A percentile compares a stretch with the other conserved stretches of the same genome.
Conservation (phyloP, 306 rosid species). For the Aeschynomene evenia region DNA sequence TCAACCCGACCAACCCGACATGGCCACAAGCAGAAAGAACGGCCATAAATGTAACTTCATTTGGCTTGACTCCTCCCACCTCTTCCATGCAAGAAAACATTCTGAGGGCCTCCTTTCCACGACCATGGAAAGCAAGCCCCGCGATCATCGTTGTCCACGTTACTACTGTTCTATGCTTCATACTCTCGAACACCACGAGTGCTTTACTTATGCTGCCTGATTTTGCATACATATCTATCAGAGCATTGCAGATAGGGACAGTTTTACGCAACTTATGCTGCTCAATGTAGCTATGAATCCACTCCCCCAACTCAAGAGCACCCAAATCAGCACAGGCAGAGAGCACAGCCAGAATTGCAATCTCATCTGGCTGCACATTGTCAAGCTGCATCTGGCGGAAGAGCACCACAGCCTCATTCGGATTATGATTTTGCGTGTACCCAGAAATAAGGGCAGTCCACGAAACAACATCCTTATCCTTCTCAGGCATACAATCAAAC, state of each 20-base stretch:
- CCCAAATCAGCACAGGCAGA: slow-evolving; percentile 76
- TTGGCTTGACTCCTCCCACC: slow-evolving; percentile 50
- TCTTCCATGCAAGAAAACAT: slow-evolving; percentile 56
- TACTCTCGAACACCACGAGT: slow-evolving; percentile 32
- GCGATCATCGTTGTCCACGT: slow-evolving; percentile 74
- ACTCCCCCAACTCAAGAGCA: slow-evolving; percentile 61
- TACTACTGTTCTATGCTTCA: slow-evolving; percentile 48
- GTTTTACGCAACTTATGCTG: slow-evolving; percentile 40
- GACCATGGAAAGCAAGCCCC: slow-evolving; percentile 77
- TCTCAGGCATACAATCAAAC: slow-evolving; percentile 59
- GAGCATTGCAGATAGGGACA: slow-evolving; percentile 55
- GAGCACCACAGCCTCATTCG: slow-evolving; percentile 50
- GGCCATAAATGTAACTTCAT: slow-evolving; percentile 60
- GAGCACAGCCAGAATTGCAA: slow-evolving; percentile 56
- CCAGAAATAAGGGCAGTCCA: slow-evolving; percentile 67
- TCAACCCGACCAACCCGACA: slow-evolving; percentile 56
- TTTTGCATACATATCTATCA: slow-evolving; percentile 74
- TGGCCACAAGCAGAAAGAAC: slow-evolving; percentile 80
- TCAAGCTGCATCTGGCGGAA: slow-evolving; percentile 58
- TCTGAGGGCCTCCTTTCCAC: slow-evolving; percentile 52
- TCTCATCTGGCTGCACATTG: slow-evolving; percentile 61
- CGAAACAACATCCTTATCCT: slow-evolving; percentile 51
- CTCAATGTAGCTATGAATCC: slow-evolving; percentile 59
- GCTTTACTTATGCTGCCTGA: slow-evolving; percentile 54
- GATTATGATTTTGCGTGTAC: slow-evolving; percentile 42